Evolutionary conservation across 1,284 basidiomycete genomes (phyloP).

Genomic region (Ganoderma multipileum): DNA sequence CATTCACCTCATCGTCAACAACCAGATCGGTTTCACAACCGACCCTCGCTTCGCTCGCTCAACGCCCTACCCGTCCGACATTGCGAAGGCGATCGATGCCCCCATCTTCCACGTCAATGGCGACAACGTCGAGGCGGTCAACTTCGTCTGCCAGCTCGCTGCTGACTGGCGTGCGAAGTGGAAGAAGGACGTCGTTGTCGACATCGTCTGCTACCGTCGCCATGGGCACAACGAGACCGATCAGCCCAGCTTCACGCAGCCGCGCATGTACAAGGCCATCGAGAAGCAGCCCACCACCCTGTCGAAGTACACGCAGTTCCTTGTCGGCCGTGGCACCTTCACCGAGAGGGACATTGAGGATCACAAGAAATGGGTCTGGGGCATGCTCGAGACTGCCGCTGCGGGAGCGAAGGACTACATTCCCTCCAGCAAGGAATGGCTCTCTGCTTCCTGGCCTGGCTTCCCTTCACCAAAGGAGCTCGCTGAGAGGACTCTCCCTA

Average conservation of each 20-base stretch:
- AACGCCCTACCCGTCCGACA: constrained; percentile 98
- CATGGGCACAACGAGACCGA: constrained; percentile 99
- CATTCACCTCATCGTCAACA: constrained; percentile 99
- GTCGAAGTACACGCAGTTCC: constrained; percentile 90
- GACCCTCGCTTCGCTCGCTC: constrained; percentile 98
- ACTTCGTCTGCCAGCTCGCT: constrained; percentile 97
- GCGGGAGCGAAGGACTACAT: constrained; percentile 94
- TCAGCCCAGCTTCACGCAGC: constrained; percentile 99
- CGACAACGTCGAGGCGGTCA: constrained; percentile 98
- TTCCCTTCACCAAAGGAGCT: constrained; percentile 98
- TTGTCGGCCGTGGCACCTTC: constrained; percentile 93
- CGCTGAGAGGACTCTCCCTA: constrained; percentile 90
- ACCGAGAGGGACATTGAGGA: constrained; percentile 97
- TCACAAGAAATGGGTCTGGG: constrained; percentile 99
- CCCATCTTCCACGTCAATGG: constrained; percentile 99
- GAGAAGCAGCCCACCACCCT: constrained; percentile 93
- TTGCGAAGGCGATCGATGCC: constrained; percentile 98
- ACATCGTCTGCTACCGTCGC: constrained; percentile 98
- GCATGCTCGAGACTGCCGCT: constrained; percentile 95
- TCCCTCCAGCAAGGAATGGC: constrained; percentile 94
- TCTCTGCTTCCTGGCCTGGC: constrained; percentile 97
- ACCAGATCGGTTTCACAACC: constrained; percentile 99
- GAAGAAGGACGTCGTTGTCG: constrained; percentile 99
- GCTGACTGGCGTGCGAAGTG: constrained; percentile 98
- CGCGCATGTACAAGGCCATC: constrained; percentile 98